Percentiles rank a stretch among this genome's conserved stretches.
Evolutionary conservation across 441 rosid genomes (phyloP).

Genomic region (Pelargonium fulgidum): DNA sequence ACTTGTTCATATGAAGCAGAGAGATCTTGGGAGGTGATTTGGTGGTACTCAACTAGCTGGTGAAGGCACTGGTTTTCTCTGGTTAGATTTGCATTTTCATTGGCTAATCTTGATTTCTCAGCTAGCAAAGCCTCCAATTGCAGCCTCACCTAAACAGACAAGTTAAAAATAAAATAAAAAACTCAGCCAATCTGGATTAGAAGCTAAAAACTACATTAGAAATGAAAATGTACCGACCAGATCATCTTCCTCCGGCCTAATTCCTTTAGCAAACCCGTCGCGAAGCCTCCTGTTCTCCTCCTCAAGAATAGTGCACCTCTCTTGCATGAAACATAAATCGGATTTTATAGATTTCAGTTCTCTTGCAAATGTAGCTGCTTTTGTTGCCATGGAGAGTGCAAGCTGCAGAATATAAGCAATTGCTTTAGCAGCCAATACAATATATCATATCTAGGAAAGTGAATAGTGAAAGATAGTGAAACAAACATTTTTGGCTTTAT

Average conservation of each 20-base stretch:
- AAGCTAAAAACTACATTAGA: too few species aligned
- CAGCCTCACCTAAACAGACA: slow-evolving; percentile 61
- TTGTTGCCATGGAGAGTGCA: slow-evolving; percentile 70
- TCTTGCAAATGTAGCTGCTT: slow-evolving; percentile 69
- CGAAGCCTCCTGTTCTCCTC: slow-evolving; percentile 80
- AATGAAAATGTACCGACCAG: slow-evolving; percentile 34
- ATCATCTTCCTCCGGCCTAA: slow-evolving; percentile 90
- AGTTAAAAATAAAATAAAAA: too few species aligned
- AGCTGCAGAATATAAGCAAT: slow-evolving; percentile 35
- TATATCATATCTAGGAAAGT: neutral
- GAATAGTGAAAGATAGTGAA: neutral
- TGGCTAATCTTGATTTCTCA: slow-evolving; percentile 81
- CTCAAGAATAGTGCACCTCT: slow-evolving; percentile 63
- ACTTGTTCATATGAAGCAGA: slow-evolving; percentile 67
- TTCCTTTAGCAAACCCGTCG: slow-evolving; percentile 58
- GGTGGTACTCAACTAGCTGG: slow-evolving; percentile 81
- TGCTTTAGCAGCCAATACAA: neutral
- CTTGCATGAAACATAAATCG: slow-evolving; percentile 65
- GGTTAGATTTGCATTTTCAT: slow-evolving; percentile 62
- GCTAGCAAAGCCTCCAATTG: slow-evolving; percentile 82
- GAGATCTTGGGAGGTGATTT: slow-evolving; percentile 62
- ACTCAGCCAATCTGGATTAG: neutral
- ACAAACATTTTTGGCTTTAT: slow-evolving; percentile 62
- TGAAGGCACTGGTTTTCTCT: slow-evolving; percentile 87
- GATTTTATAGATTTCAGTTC: slow-evolving; percentile 63